Evolutionary conservation across 768 basidiomycete genomes (phyloP).

Genomic region (Neoboletus subvelutipes): DNA sequence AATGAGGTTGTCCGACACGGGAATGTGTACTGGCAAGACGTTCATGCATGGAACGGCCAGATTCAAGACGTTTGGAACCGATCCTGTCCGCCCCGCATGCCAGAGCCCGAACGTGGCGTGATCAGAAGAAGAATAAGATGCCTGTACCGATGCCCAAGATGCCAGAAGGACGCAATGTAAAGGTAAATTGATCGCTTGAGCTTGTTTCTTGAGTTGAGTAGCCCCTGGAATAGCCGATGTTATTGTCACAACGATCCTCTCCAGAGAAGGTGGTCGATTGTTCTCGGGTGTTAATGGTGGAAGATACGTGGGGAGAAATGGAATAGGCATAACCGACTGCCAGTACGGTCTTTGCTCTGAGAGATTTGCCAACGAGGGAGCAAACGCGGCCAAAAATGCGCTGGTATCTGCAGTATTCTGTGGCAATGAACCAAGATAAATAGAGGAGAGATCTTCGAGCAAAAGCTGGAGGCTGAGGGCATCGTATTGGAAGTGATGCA

Average conservation of each 20-base stretch:
- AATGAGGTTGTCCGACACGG: slow-evolving; percentile 19
- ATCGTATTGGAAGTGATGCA: slow-evolving; percentile 53
- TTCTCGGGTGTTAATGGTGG: slow-evolving; percentile 16
- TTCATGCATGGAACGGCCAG: slow-evolving; percentile 49
- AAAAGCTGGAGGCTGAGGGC: slow-evolving; percentile 46
- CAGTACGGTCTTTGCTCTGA: slow-evolving; percentile 35
- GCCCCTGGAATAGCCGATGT: slow-evolving; percentile 43
- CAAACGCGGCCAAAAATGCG: slow-evolving; percentile 30
- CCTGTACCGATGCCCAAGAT: slow-evolving; percentile 44
- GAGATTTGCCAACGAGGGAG: slow-evolving; percentile 19
- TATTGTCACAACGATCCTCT: slow-evolving; percentile 26
- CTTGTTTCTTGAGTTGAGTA: slow-evolving; percentile 45
- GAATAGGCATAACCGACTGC: slow-evolving; percentile 32
- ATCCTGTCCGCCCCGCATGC: slow-evolving; percentile 45
- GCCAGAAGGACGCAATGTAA: slow-evolving; percentile 43
- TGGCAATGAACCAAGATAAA: slow-evolving; percentile 33
- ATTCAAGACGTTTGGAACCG: slow-evolving; percentile 34
- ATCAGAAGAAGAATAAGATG: slow-evolving; percentile 25
- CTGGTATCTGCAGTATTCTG: slow-evolving; percentile 24
- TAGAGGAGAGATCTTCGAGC: slow-evolving; percentile 37
- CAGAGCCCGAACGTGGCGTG: slow-evolving; percentile 44
- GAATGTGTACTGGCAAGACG: slow-evolving; percentile 39
- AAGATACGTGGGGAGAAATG: slow-evolving; percentile 29
- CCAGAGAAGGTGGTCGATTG: not conserved
- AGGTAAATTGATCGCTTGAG: slow-evolving; percentile 37